Base-by-base conservation (phyloP, 2,329 filamentous ascomycete genomes). In the Xylariaceae sp. region DNA sequence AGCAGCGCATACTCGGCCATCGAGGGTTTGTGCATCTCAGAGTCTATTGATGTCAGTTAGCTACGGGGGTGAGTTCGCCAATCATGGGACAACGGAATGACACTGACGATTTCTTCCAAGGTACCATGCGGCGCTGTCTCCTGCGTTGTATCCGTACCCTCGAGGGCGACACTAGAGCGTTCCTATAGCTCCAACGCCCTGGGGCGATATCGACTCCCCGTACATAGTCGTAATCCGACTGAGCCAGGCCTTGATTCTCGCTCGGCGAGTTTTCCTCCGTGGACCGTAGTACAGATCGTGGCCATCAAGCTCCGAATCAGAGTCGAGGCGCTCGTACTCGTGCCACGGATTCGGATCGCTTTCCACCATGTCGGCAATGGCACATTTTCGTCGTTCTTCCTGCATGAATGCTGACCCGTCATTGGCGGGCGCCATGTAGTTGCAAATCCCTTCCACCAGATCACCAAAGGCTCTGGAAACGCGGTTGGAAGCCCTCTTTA, bases 311-410 rank as follows among this genome's bases (percentile, higher is more conserved):
- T 55, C 54, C 12, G 21, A 7, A 12, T 47, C 51, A 32, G 51
- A 56, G 34, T 47, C 47, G 12, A 54, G 34, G 16, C 19, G 32
- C 9, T 19, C 39, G 34, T 53, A 56, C 42, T 43, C 30, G 26
- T 54, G 43, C 54, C 50, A 53, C 5, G 54, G 47, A 15, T 32
- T 39, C 4, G 39, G 34, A 12, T 50, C 21, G 36, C 34, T 42
- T 16, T 29, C 26, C 5, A 52, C 8, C 9, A 39, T 15, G 5
- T 53, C 16, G 5, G 21, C 21, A 15, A 39, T n/a, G 16, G 19
- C 37, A 8, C 10, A 13, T 12, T n/a, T 18, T 30, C 37, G 21
- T 15, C n/a, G 21, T 21, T 56, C 42, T 7, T 34, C 34, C 8
- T 36, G 2, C 12, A 41, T 7, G 15, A 45, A 42, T 16, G 3